Percentiles rank a stretch among this genome's conserved stretches.
phyloP scores from a whole-genome alignment of 306 rosid species.

The Citrullus amarus region DNA sequence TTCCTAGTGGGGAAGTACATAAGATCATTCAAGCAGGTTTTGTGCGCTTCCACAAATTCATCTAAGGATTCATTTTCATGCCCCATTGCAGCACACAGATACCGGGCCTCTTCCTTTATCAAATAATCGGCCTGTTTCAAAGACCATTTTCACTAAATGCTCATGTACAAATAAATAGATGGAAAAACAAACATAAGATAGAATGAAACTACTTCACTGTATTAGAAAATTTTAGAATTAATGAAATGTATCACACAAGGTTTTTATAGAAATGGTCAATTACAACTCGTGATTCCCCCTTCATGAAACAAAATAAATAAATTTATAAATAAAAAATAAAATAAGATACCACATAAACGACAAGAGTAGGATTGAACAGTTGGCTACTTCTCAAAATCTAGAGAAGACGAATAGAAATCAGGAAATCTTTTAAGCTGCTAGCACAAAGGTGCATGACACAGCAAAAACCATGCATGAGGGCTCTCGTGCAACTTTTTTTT shows the following conservation, averaged over 20 bases:
- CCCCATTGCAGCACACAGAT: conserved; percentile 75
- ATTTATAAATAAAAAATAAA: not conserved
- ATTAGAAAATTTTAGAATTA: not conserved
- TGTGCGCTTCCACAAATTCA: conserved; percentile 86
- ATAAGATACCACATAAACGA: not conserved
- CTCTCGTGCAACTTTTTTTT: not conserved
- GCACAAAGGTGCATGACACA: not conserved
- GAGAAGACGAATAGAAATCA: not conserved
- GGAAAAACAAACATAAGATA: not conserved
- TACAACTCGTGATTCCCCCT: not conserved
- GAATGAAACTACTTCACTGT: not conserved
- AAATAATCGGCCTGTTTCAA: conserved; percentile 57
- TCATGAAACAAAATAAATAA: not conserved
- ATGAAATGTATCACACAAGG: not conserved
- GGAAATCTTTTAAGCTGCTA: not conserved
- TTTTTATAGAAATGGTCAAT: not conserved
- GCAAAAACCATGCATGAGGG: not conserved
- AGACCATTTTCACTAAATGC: not conserved
- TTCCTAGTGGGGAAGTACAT: conserved; percentile 70
- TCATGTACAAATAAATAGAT: not conserved
- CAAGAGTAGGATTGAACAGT: not conserved
- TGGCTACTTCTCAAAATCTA: not conserved
- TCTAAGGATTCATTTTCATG: conserved; percentile 67
- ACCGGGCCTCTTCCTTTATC: conserved; percentile 60
- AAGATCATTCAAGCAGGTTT: conserved; percentile 67